Conservation (phyloP, 1,284 basidiomycete genomes). For the Moesziomyces antarcticus region DNA sequence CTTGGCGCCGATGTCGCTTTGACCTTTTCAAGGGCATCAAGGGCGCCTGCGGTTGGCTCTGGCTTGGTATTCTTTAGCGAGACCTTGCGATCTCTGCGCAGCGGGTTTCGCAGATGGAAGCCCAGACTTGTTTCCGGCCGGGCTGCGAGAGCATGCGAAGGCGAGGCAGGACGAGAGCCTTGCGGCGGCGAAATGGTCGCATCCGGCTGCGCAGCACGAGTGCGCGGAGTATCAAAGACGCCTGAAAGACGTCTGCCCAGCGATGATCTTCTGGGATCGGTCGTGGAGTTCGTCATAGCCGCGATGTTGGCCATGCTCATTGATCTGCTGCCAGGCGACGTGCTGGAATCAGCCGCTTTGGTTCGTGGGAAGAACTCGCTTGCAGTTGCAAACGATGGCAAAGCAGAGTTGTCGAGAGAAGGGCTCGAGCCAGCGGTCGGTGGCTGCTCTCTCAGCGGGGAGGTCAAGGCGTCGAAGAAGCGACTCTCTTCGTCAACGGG, state of each 20-base stretch:
- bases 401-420: conserved; percentile 13
- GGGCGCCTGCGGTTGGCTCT: background rate
- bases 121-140: conserved; percentile 35
- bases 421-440: background rate
- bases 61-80: conserved; percentile 10
- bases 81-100: conserved; percentile 25
- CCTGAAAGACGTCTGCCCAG: conserved; percentile 26
- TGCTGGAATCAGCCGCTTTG: conserved; percentile 3
- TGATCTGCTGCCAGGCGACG: conserved; percentile 6
- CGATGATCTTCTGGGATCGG: conserved; percentile 8
- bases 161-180: background rate
- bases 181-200: conserved; percentile 11
- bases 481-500: conserved; percentile 22
- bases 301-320: conserved; percentile 3
- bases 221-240: conserved; percentile 15
- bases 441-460: conserved; percentile 16
- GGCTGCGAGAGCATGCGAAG: conserved; percentile 7
- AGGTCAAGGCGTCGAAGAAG: conserved; percentile 38
- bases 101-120: conserved; percentile 31
- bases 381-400: conserved; percentile 26
- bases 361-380: conserved; percentile 13
- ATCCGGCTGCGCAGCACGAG: conserved; percentile 1
- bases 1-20: conserved; percentile 1
- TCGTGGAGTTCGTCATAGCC: background rate
- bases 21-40: background rate